phyloP scores from a whole-genome alignment of 352 stramenopile genomes.

The Pythium angustatum region DNA sequence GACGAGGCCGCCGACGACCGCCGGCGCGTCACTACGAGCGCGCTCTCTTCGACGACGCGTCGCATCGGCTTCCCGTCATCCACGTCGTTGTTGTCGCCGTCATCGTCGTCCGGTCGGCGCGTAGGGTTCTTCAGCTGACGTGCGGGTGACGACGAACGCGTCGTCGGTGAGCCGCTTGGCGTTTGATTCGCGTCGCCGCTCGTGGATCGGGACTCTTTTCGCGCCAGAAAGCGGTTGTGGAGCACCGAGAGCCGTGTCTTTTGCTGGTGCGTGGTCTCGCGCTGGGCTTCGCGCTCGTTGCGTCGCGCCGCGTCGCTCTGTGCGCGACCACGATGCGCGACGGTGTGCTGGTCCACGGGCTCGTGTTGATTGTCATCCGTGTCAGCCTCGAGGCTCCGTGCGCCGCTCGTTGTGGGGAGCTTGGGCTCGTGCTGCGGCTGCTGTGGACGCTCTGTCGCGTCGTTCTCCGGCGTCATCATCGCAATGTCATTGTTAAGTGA shows the following conservation, averaged over 20 bases:
- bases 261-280: slow-evolving; percentile 27
- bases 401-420: no score
- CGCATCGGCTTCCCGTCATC: neutral
- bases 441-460: neutral
- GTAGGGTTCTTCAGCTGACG: neutral
- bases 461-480: slow-evolving; percentile 23
- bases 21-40: slow-evolving; percentile 24
- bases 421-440: neutral
- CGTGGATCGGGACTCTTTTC: slow-evolving; percentile 26
- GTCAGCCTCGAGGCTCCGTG: no score
- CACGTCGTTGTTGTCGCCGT: neutral
- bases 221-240: slow-evolving; percentile 59
- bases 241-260: slow-evolving; percentile 27
- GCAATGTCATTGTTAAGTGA: no score
- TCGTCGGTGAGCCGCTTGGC: neutral
- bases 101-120: slow-evolving; percentile 9
- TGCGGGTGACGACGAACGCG: neutral
- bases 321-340: neutral
- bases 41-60: slow-evolving; percentile 10
- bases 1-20: slow-evolving; percentile 21
- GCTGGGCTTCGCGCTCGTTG: slow-evolving; percentile 43
- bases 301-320: slow-evolving; percentile 39
- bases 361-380: no score
- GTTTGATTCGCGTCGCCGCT: neutral
- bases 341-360: no score